Base-by-base conservation (phyloP, 441 rosid species). In the California macrophylla region DNA sequence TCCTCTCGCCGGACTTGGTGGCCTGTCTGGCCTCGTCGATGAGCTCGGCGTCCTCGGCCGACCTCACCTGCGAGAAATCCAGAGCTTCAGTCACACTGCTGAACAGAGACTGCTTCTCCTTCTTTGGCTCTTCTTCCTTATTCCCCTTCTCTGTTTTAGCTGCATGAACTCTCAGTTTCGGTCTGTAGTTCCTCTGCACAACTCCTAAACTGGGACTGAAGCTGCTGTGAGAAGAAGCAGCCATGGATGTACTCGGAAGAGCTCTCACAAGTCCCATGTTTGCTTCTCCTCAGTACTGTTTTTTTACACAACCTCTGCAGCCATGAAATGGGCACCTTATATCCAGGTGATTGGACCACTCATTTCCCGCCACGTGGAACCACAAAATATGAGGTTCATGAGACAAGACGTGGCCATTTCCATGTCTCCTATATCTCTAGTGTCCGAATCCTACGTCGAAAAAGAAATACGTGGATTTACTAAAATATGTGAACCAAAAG, bases 61-160 rank as follows among this genome's bases (percentile, higher is more conserved):
- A 89, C 70, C 98, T 81, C 64, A 88, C 93, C 69, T 89, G 89
- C 2, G 94, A 78, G 77, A 93, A 93, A 72, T 91, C 97, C 4
- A 91, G 87, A 68, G 96, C 98, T 23, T 88, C 98, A 0, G 91
- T 79, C 23, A 88, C 81, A 24, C 83, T 80, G 58, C 84, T 81
- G 63, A 90, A 85, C 72, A 89, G 72, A 29, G 96, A 90, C 47
- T 89, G 92, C 78, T 84, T 86, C 54, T 40, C 78, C 78, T 83
- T 83, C 78, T 82, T 73, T 54, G 81, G 68, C 58, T 70, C 68
- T 50, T 74, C 69, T n/a, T 77, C 81, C 69, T 83, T 66, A 71
- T 79, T 71, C 3, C 71, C 81, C 2, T 78, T 76, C 40, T 76
- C 81, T 50, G 82, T 54, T 68, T 82, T 79, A 8, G 86, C 86